Conservation (phyloP, 176 grass and related monocot genomes). For the Hordeum marinum region DNA sequence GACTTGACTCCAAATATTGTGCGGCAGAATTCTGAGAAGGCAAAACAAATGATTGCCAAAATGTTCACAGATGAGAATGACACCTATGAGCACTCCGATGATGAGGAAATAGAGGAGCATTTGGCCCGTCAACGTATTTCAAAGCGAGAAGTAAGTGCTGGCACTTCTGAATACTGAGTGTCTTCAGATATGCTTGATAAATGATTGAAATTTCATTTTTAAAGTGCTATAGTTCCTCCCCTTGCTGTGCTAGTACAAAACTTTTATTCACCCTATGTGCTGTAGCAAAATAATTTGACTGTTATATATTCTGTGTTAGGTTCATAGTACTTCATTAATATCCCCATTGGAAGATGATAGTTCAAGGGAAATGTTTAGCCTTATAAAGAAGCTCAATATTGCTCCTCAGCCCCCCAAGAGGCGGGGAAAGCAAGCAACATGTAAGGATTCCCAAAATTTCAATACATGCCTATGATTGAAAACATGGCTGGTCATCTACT, state of each 20-base stretch:
- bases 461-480: background rate
- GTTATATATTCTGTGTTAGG: conserved; percentile 17
- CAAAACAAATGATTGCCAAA: conserved; percentile 75
- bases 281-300: conserved; percentile 16
- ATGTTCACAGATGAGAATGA: conserved; percentile 88
- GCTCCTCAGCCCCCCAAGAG: conserved; percentile 73
- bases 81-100: conserved; percentile 76
- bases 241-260: background rate
- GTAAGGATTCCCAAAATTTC: conserved; percentile 36
- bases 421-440: conserved; percentile 53
- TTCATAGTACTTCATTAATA: conserved; percentile 38
- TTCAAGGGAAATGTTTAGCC: conserved; percentile 89
- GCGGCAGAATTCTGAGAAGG: conserved; percentile 60
- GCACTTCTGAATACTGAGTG: conserved; percentile 4
- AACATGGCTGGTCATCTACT: conserved; percentile 5
- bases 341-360: conserved; percentile 69
- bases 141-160: conserved; percentile 56
- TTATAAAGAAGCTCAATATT: conserved; percentile 96
- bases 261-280: background rate
- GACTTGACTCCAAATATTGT: conserved; percentile 57
- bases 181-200: conserved; percentile 8
- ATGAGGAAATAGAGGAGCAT: conserved; percentile 82
- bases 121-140: conserved; percentile 60
- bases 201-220: background rate
- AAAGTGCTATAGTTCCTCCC: background rate